Base-by-base conservation (phyloP, 148 eudicot genomes). In the Diospyros lotus region DNA sequence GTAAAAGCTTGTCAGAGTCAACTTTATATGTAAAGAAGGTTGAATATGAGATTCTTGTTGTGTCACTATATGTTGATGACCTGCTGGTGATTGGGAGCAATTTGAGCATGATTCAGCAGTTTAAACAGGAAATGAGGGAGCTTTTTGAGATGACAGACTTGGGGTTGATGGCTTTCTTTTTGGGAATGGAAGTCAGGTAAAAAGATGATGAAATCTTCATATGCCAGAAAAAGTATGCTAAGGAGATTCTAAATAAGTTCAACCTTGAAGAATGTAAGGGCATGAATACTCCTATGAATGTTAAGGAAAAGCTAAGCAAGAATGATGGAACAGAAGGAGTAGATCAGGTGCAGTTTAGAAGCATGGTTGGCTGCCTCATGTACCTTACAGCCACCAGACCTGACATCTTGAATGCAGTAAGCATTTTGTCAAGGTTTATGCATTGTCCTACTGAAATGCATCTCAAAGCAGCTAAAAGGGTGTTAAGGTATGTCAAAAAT, bases 221-320 rank as follows among this genome's bases (percentile, higher is more conserved):
- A 3, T 71, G 41, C 5, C 66, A 70, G 42, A 69, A 59, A 63
- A 66, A 45, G 2, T 75, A 61, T 48, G 52, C 52, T 0, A 48
- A 48, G 8, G 52, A 48, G 8, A 48, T 59, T 52, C 60, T 78
- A 2, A 69, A 75, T 72, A 80, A 75, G 9, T 75, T 80, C 51
- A 1, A 75, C 0, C 70, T 80, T 75, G 72, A 75, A 9, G 17
- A 56, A 2, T 70, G 58, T 46, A 71, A 76, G 4, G 5, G 44
- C 9, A 50, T 65, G 42, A 45, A 5, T 5, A 75, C 79, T 43
- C 73, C 69, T 39, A 46, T 77, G 39, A 55, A 28, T 42, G 62
- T 2, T 64, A 46, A 54, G 38, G 58, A 5, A 28, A 50, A 44
- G 63, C 52, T 48, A 8, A 8, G 4, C 52, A 48, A 48, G 0